Evolutionary conservation across 805 yeast species (phyloP), one percentile per base, ranked within the genome.

Genomic region (Barnettozyma vustinii): DNA sequence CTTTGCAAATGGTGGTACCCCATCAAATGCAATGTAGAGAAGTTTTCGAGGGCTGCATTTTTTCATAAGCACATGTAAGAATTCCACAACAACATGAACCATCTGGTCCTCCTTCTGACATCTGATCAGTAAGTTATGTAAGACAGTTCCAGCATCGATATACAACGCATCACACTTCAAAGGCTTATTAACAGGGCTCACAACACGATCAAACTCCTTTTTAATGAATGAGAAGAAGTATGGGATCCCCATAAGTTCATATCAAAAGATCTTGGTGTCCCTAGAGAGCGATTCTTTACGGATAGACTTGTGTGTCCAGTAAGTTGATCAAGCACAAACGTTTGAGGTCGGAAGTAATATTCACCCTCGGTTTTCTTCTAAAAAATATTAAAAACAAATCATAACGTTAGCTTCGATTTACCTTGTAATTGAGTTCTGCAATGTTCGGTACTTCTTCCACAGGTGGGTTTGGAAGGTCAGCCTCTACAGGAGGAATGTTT

Each of bases 1-100:
- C 63, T 92, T 92, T 4, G 96, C 97, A 59, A 97, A 71, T 15
- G 98, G 98, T 0, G 98, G 97, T 39, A 89, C 97, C 60, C 98
- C 98, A 70, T 92, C 98, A 57, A 92, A 84, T 1, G 97, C 97
- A 92, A 92, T 84, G 63, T 81, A 90, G 53, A 92, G 81, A 6
- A 81, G 75, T 59, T 84, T 76, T 56, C 80, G 73, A 10, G 97
- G 98, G 62, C 78, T 78, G 52, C 88, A 36, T 13, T 18, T 35
- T 83, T 13, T 36, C 33, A 46, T 6, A 4, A 46, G 27, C 15
- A 12, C 9, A 12, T 26, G 27, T 15, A 49, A 39, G 16, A 26
- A 43, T 2, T 46, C 47, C 8, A 46, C 5, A 9, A 49, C 84
- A 13, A 86, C 80, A 3, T 84, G 79, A 68, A 79, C 84, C 75